phyloP scores from a whole-genome alignment of 768 basidiomycete genomes.

The Leccinum disarticulatum region DNA sequence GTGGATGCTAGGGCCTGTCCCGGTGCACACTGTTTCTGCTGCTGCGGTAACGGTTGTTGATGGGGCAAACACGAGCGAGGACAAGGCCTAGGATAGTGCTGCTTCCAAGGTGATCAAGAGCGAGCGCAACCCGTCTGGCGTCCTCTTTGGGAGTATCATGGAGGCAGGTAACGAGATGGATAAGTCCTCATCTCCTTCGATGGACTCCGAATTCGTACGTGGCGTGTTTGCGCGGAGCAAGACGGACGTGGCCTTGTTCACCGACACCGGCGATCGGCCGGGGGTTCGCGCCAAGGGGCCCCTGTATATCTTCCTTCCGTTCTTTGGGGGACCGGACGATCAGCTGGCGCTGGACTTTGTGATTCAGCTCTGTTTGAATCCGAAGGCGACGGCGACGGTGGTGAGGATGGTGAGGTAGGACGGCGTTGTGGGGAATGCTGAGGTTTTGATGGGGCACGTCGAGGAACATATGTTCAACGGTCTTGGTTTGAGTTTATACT shows the following conservation, averaged over 20 bases:
- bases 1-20: conserved; percentile 54
- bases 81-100: not conserved
- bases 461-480: conserved; percentile 3
- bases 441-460: not conserved
- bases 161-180: conserved; percentile 26
- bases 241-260: conserved; percentile 79
- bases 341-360: conserved; percentile 82
- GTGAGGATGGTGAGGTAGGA: conserved; percentile 55
- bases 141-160: conserved; percentile 44
- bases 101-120: conserved; percentile 15
- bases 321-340: conserved; percentile 95
- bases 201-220: conserved; percentile 80
- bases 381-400: conserved; percentile 70
- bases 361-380: conserved; percentile 75
- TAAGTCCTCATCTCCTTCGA: conserved; percentile 42
- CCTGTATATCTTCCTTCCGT: conserved; percentile 80
- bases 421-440: conserved; percentile 8
- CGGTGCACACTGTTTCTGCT: conserved; percentile 22
- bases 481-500: not conserved
- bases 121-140: conserved; percentile 66
- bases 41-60: conserved; percentile 16
- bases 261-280: conserved; percentile 56
- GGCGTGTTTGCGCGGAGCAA: conserved; percentile 69
- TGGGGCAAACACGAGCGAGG: not conserved
- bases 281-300: conserved; percentile 24